Percentiles rank a stretch among this genome's conserved stretches.
Conservation (phyloP, 768 basidiomycete genomes). For the Panus rudis region DNA sequence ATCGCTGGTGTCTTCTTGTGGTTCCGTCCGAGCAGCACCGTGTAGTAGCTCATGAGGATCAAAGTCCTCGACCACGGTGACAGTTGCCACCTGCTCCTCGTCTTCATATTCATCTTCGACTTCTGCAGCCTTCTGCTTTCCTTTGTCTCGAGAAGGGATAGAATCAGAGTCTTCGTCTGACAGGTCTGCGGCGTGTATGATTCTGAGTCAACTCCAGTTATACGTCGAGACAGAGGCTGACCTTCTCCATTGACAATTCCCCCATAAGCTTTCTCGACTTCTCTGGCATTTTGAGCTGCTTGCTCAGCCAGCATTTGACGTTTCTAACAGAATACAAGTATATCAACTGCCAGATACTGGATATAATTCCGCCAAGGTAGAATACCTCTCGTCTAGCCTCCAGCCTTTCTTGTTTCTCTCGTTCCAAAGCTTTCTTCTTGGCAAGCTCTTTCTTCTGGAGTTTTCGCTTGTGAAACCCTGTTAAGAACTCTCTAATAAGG, state of each 20-base stretch:
- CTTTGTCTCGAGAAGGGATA: constrained; percentile 10
- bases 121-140: constrained; percentile 26
- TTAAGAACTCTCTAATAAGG: constrained; percentile 70
- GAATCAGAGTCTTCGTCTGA: constrained; percentile 35
- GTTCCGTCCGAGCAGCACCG: constrained; percentile 19
- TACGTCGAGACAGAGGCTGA: too few species aligned
- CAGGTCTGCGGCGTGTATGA: constrained; percentile 1
- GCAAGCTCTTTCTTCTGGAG: constrained; percentile 74
- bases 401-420: constrained; percentile 69
- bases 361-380: too few species aligned
- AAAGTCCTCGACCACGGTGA: constrained; percentile 89
- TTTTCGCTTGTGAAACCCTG: constrained; percentile 92
- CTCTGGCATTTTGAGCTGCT: constrained; percentile 69
- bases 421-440: constrained; percentile 63
- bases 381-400: constrained; percentile 75
- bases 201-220: too few species aligned
- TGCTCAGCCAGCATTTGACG: constrained; percentile 71
- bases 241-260: constrained; percentile 7
- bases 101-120: constrained; percentile 72
- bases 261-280: constrained; percentile 71
- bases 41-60: constrained; percentile 61
- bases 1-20: background rate
- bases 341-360: constrained; percentile 7
- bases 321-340: constrained; percentile 42
- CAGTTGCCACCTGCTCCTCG: constrained; percentile 80